Percentiles rank a stretch among this genome's conserved stretches.
Conservation (phyloP, 371 early-diverging fungal genomes). For the Mucor racemosus region DNA sequence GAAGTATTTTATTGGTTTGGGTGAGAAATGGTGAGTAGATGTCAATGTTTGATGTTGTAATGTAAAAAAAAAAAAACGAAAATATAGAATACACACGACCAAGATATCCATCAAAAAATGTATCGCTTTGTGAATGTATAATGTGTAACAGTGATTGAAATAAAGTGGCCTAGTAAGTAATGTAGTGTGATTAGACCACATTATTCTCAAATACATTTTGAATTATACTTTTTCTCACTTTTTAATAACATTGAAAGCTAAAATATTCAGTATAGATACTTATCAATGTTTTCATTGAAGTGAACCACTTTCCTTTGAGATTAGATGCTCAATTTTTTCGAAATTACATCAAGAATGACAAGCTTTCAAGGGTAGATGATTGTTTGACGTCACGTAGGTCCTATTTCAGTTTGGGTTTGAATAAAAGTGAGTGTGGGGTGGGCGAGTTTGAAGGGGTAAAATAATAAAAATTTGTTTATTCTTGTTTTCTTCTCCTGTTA, state of each 20-base stretch:
- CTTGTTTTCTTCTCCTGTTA: slow-evolving; percentile 8
- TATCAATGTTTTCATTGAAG: neutral
- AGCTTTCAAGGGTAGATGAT: neutral
- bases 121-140: neutral
- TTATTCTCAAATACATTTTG: neutral
- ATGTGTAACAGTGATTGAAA: neutral
- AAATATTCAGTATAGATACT: neutral
- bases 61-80: no score
- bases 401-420: neutral
- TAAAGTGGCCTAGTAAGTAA: neutral
- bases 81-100: no score
- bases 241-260: neutral
- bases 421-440: slow-evolving; percentile 5
- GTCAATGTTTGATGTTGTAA: no score
- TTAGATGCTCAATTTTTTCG: neutral
- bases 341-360: neutral
- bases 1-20: no score
- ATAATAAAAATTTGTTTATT: slow-evolving; percentile 11
- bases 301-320: neutral
- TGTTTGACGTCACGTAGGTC: neutral
- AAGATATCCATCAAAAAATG: no score
- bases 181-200: neutral
- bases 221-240: neutral
- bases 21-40: no score
- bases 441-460: slow-evolving; percentile 17